These are phyloP conservation scores for Luvunga scandens DNA, from an alignment of 345 rosid species.

Conservation along the genomic window DNA sequence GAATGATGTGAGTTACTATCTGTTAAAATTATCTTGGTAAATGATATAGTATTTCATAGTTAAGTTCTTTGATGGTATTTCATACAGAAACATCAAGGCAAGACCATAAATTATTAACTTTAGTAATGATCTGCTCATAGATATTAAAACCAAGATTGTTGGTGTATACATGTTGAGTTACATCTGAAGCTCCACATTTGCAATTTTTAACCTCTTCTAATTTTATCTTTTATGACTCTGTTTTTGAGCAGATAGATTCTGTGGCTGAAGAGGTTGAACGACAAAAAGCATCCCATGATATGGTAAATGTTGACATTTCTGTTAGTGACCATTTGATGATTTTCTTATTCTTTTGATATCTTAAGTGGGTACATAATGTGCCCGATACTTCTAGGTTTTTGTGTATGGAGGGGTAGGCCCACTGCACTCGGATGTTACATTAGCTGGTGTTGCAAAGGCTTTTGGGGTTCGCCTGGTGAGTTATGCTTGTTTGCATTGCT, in stretches of 20 bases:
- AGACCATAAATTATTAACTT: slow-evolving; percentile 3
- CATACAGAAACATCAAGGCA: not conserved
- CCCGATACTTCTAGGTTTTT: slow-evolving; percentile 55
- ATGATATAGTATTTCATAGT: not conserved
- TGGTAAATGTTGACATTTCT: slow-evolving; percentile 45
- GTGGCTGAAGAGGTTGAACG: slow-evolving; percentile 97
- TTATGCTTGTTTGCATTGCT: slow-evolving; percentile 16
- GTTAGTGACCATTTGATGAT: slow-evolving; percentile 11
- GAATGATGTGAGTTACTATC: slow-evolving; percentile 73
- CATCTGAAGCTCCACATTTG: slow-evolving; percentile 9
- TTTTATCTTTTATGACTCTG: slow-evolving; percentile 22
- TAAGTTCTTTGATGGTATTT: not conserved
- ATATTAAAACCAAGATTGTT: slow-evolving; percentile 2
- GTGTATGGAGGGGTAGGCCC: slow-evolving; percentile 95
- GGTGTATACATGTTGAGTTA: not conserved
- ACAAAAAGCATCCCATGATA: slow-evolving; percentile 61
- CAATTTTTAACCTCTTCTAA: not conserved
- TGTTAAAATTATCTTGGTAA: slow-evolving; percentile 2
- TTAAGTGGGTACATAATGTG: not conserved
- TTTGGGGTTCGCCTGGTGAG: slow-evolving; percentile 95
- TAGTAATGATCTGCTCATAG: not conserved
- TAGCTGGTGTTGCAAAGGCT: slow-evolving; percentile 94
- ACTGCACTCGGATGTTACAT: slow-evolving; percentile 87
- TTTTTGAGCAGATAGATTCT: slow-evolving; percentile 71
- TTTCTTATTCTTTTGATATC: not conserved